phyloP scores from a whole-genome alignment of 2,329 filamentous ascomycete genomes.

The Fusarium keratoplasticum region DNA sequence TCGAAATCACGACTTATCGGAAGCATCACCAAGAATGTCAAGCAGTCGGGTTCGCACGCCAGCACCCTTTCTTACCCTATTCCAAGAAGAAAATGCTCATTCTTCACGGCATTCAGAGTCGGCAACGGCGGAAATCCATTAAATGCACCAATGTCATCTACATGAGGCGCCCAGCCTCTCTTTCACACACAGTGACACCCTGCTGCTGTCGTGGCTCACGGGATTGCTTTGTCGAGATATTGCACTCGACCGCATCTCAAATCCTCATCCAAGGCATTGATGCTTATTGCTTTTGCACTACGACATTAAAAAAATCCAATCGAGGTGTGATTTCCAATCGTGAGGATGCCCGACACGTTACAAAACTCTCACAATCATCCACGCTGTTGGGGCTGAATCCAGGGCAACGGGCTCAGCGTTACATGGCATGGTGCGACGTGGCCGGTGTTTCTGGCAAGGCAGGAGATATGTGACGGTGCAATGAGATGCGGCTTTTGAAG shows the following conservation, averaged over 20 bases:
- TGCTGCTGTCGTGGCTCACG: background rate
- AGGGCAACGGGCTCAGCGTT: background rate
- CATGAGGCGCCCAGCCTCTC: background rate
- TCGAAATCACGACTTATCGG: background rate
- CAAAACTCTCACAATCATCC: background rate
- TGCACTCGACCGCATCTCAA: background rate
- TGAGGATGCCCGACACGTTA: background rate
- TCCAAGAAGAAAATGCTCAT: background rate
- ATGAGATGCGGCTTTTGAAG: background rate
- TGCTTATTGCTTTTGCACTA: background rate
- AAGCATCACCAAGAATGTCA: background rate
- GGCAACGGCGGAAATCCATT: background rate
- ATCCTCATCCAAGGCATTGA: background rate
- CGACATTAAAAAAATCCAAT: background rate
- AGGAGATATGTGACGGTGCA: constrained; percentile 27
- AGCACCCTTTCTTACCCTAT: background rate
- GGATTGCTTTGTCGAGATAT: background rate
- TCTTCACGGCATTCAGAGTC: background rate
- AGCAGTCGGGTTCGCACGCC: background rate
- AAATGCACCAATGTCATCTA: background rate
- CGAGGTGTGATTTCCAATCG: background rate
- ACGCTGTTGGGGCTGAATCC: constrained; percentile 10
- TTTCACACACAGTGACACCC: background rate
- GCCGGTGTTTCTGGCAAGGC: background rate
- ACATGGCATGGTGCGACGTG: constrained; percentile 13